These are phyloP conservation scores for Kurtzmaniella quercitrusa DNA, from an alignment of 1,139 yeast species.

Conservation along the genomic window DNA sequence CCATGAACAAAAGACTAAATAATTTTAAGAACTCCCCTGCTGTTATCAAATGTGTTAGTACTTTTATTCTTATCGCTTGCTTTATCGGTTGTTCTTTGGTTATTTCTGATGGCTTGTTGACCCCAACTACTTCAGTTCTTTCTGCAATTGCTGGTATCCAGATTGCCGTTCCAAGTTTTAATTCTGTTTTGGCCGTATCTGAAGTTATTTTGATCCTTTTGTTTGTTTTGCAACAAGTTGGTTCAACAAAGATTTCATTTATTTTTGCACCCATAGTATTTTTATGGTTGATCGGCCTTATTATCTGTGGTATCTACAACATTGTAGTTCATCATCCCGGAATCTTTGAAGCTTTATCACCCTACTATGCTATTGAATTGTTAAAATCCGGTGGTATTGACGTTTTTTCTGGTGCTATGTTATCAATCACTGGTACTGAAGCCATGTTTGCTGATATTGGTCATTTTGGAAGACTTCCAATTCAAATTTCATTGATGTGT, in stretches of 20 bases:
- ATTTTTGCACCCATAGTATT: constrained; percentile 52
- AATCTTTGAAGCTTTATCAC: constrained; percentile 46
- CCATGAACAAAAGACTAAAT: constrained; percentile 11
- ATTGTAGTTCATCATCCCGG: constrained; percentile 38
- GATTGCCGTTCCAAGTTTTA: constrained; percentile 39
- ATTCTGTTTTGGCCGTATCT: constrained; percentile 41
- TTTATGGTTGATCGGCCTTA: constrained; percentile 45
- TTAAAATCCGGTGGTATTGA: constrained; percentile 39
- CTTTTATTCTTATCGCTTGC: constrained; percentile 34
- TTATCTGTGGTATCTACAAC: constrained; percentile 44
- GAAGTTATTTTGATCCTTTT: constrained; percentile 42
- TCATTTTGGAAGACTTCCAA: constrained; percentile 47
- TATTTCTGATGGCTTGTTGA: constrained; percentile 54
- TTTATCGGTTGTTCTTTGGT: constrained; percentile 55
- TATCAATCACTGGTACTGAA: constrained; percentile 56
- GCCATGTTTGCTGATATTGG: constrained; percentile 65
- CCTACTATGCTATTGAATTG: constrained; percentile 45
- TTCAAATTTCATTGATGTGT: constrained; percentile 40
- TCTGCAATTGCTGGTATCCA: constrained; percentile 49
- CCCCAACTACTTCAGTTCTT: constrained; percentile 59
- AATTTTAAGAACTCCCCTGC: constrained; percentile 19
- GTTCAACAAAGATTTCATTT: constrained; percentile 37
- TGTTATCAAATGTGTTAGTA: constrained; percentile 24
- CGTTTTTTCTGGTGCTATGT: constrained; percentile 47
- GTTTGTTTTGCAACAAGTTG: constrained; percentile 44